Evolutionary conservation across 768 basidiomycete species (phyloP), one percentile per base, ranked within the genome.

Genomic region (Suillus paluster): DNA sequence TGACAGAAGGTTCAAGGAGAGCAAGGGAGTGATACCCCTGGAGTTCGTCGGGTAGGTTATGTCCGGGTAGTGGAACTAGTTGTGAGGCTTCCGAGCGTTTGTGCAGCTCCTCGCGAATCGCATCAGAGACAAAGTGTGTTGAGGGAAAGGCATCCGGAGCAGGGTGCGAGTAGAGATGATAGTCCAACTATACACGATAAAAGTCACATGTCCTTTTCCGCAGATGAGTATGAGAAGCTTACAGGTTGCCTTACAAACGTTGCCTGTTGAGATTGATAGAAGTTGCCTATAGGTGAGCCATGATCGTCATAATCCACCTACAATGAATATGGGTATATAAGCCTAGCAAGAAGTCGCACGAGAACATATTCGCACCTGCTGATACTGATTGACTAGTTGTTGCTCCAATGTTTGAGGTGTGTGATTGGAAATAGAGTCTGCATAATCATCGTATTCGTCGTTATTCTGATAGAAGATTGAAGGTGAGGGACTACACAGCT

Each of bases 1-100:
- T 72, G 10, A 74, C 70, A 3, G 75, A 66, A 34, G 79, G 77
- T 71, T 96, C 94, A 4, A 99, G 82, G 0, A 92, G 92, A 9
- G 90, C 83, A 17, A 99, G 83, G 0, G 90, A 86, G 73, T 97
- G 94, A 69, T 98, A 99, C 2, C 92, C 92, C 69, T 95, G 92
- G 1, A 98, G 76, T 64, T 97, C 94, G 19, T 92, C 89, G 0
- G 96, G 96, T 10, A 97, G 80, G 21, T 83, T 83, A 9, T 84
- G 77, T 3, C 85, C 85, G 58, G 75, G 59, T 59, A 73, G 70
- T 23, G 77, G 66, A 39, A 76, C 66, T 15, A 81, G 74, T 64
- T 76, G 73, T 8, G 76, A 59, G 34, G 77, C 71, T 64, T 86
- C 83, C 1, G 83, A 79, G 19, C 85, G 83, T 59, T 72, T 72